Evolutionary conservation across 331 rosid genomes (phyloP), one percentile per base, ranked within the genome.

Genomic region (Dryas integrifolia): DNA sequence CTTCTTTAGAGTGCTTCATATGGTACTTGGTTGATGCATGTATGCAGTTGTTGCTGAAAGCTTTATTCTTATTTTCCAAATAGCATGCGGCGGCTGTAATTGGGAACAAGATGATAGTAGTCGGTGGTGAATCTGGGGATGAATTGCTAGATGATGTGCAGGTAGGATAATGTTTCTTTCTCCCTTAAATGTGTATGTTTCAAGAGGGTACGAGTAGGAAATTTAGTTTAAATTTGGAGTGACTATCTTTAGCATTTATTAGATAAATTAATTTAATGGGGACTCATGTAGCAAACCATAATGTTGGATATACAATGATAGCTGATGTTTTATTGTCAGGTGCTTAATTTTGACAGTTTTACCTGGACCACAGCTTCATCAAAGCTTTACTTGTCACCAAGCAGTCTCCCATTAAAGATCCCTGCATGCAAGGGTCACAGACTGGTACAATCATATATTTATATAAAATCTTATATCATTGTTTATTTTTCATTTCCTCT

Each of bases 341-440:
- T 91, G 82, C 96, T 95, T 66, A 83, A 89, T 82, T 88, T 95
- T 77, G 97, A 92, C 30, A 83, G 87, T 64, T 95, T 89, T 83
- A 85, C 88, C 8, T 95, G 99, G 99, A 83, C 86, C 58, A 89
- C 81, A 0, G 97, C 92, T 48, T 92, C 92, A 0, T 95, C 99
- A 40, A 95, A 88, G 86, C 92, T 88, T 65, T 92, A 95, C 88
- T 78, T 91, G 88, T 95, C 97, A 2, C 97, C 99, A 0, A 95
- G 99, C 77, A 91, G 89, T 79, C 81, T 95, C 61, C 99, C 97
- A 40, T 76, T 91, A 70, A 92, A 89, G 86, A 87, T 91, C 79
- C 99, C 99, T n/a, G 92, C 97, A 39, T 92, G 99, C 97, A 95
- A 90, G 89, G 97, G 96, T 68, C 97, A 92, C 82, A 57, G 86